A percentile compares a stretch with the other conserved stretches of the same genome.
phyloP scores from a whole-genome alignment of 495 filamentous ascomycete species.

The Aspergillus saccharolyticus region DNA sequence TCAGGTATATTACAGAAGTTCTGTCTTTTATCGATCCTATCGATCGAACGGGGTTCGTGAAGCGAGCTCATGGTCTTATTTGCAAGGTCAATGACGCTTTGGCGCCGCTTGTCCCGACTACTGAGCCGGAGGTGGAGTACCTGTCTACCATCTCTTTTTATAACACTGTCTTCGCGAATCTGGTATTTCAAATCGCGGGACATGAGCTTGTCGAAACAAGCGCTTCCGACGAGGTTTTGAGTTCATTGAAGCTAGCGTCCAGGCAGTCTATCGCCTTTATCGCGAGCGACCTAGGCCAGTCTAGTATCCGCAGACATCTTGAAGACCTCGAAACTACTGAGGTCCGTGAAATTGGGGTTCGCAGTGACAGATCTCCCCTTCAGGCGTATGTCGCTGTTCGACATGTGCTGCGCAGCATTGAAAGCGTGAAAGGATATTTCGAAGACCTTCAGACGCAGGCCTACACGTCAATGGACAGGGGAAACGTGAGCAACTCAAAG shows the following conservation, averaged over 20 bases:
- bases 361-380: constrained; percentile 48
- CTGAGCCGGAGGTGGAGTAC: constrained; percentile 14
- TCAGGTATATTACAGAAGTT: constrained; percentile 44
- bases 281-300: constrained; percentile 34
- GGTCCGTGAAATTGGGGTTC: constrained; percentile 62
- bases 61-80: constrained; percentile 26
- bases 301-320: constrained; percentile 55
- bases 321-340: constrained; percentile 51
- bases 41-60: constrained; percentile 39
- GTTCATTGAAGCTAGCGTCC: constrained; percentile 28
- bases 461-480: constrained; percentile 5
- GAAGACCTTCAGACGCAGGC: constrained; percentile 51
- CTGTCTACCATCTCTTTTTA: constrained; percentile 28
- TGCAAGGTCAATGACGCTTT: constrained; percentile 27
- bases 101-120: constrained; percentile 17
- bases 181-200: constrained; percentile 37
- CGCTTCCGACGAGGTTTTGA: constrained; percentile 20
- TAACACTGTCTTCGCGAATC: constrained; percentile 37
- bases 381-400: constrained; percentile 65
- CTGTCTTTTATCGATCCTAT: constrained; percentile 51
- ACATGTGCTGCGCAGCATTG: constrained; percentile 49
- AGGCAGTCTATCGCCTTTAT: constrained; percentile 38
- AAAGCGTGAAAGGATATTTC: constrained; percentile 24
- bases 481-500: constrained; percentile 15
- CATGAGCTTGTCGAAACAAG: constrained; percentile 29